Base-by-base conservation (phyloP, 2,329 filamentous ascomycete species). In the Ilyonectria sp. region DNA sequence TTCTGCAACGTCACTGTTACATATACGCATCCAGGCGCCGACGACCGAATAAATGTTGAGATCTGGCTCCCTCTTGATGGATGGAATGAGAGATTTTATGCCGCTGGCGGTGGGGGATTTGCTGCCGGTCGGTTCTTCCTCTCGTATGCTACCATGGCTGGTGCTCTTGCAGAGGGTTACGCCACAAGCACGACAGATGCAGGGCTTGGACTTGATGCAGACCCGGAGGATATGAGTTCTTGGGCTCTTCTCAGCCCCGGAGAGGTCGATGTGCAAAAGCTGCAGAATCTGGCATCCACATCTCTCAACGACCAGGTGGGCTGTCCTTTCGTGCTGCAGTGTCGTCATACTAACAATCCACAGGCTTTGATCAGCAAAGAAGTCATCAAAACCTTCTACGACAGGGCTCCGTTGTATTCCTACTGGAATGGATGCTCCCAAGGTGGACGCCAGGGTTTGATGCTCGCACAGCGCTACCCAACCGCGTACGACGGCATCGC, bases 251-350 rank as follows among this genome's bases (percentile, higher is more conserved):
- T 50, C 19, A 50, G 44, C 21, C 29, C 19, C 15, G 56, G 56
- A 3, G 40, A 59, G 35, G 8, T 59, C 31, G 49, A 59, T 23
- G 13, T 50, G 3, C 49, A 59, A 23, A 43, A 7, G 3, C 19
- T 59, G 15, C 44, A 50, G 8, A 50, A 59, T 23, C 23, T 59
- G 10, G 56, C 44, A 15, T 29, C 49, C 4, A 35, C 31, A 2
- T 59, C 56, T 40, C 37, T 59, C 15, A 59, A 59, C 23, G 56
- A 59, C 44, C 37, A 29, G 10, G 56, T 59, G 6, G 49, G 44
- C 23, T 29, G 3, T 10, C 5, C 26, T 26, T 26, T 26, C 26
- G 6, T 6, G 4, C 26, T 26, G 26, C 26, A 26, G 26, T 6
- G 26, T 26, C 26, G 26, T 26, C 26, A 6, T 26, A 26, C 26